A percentile compares a stretch with the other conserved stretches of the same genome.
phyloP scores from a whole-genome alignment of 352 stramenopile genomes.

The Phytophthora citrophthora region DNA sequence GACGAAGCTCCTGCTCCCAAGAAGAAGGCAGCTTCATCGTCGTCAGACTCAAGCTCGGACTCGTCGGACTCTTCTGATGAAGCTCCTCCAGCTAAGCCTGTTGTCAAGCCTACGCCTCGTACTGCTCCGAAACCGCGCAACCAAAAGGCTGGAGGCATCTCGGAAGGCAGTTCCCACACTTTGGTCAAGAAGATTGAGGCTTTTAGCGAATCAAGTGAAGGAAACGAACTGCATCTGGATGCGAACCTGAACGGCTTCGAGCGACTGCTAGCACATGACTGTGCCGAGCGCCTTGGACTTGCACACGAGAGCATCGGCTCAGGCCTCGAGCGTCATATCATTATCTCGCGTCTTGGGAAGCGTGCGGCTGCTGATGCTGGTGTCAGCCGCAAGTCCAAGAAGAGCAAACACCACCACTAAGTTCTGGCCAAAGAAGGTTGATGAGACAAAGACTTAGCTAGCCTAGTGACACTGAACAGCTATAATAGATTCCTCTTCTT shows the following conservation, averaged over 20 bases:
- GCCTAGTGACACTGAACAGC: conserved; percentile 31
- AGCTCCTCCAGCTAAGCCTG: conserved; percentile 11
- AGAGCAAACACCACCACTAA: conserved; percentile 35
- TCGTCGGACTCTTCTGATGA: conserved; percentile 31
- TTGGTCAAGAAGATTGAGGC: conserved; percentile 87
- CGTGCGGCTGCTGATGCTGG: conserved; percentile 17
- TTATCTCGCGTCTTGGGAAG: conserved; percentile 48
- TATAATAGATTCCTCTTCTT: conserved; percentile 43
- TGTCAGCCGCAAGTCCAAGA: conserved; percentile 32
- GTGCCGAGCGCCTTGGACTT: conserved; percentile 76
- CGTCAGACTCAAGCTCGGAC: conserved; percentile 20
- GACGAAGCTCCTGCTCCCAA: conserved; percentile 5
- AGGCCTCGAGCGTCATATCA: conserved; percentile 84
- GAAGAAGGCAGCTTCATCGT: conserved; percentile 18
- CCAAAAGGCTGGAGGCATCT: conserved; percentile 53
- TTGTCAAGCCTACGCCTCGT: conserved; percentile 13
- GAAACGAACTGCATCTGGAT: conserved; percentile 67
- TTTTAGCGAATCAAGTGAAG: conserved; percentile 58
- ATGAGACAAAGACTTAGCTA: conserved; percentile 19
- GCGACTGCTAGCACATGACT: conserved; percentile 82
- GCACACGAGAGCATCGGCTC: conserved; percentile 71
- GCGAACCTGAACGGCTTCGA: conserved; percentile 85
- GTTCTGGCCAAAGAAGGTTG: neutral
- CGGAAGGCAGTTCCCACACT: conserved; percentile 68
- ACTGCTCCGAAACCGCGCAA: conserved; percentile 16